These are phyloP conservation scores for Lenzites betulinus DNA, from an alignment of 768 basidiomycete genomes.

Conservation along the genomic window DNA sequence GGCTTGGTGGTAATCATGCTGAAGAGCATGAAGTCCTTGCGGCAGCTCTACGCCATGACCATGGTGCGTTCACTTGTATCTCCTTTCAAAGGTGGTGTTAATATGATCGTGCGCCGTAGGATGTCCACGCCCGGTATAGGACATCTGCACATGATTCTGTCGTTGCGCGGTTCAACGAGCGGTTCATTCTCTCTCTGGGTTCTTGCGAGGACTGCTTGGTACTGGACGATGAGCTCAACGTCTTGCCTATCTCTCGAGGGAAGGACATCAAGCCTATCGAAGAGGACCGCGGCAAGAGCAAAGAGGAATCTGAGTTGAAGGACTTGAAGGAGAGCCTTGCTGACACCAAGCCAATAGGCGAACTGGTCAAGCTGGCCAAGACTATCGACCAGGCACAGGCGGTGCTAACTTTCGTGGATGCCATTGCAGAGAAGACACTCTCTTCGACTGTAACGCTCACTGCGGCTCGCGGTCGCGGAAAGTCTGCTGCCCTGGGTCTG, in stretches of 20 bases:
- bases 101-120: conserved; percentile 51
- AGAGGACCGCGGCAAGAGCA: conserved; percentile 49
- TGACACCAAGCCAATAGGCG: conserved; percentile 85
- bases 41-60: conserved; percentile 91
- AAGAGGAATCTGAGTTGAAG: conserved; percentile 65
- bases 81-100: neutral
- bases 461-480: conserved; percentile 92
- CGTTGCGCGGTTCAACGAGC: conserved; percentile 96
- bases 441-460: conserved; percentile 95
- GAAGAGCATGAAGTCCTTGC: conserved; percentile 92
- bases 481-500: conserved; percentile 94
- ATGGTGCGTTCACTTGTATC: conserved; percentile 45
- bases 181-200: conserved; percentile 96
- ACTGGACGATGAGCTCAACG: conserved; percentile 97
- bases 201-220: conserved; percentile 92
- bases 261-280: conserved; percentile 84
- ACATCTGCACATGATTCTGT: conserved; percentile 89
- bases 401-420: conserved; percentile 91
- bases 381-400: conserved; percentile 96
- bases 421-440: conserved; percentile 89
- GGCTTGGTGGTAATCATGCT: conserved; percentile 85
- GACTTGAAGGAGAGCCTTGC: conserved; percentile 76
- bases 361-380: conserved; percentile 86
- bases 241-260: conserved; percentile 91
- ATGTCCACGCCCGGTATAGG: conserved; percentile 93